phyloP scores from a whole-genome alignment of 179 eudicot genomes.

The Vitellaria paradoxa region DNA sequence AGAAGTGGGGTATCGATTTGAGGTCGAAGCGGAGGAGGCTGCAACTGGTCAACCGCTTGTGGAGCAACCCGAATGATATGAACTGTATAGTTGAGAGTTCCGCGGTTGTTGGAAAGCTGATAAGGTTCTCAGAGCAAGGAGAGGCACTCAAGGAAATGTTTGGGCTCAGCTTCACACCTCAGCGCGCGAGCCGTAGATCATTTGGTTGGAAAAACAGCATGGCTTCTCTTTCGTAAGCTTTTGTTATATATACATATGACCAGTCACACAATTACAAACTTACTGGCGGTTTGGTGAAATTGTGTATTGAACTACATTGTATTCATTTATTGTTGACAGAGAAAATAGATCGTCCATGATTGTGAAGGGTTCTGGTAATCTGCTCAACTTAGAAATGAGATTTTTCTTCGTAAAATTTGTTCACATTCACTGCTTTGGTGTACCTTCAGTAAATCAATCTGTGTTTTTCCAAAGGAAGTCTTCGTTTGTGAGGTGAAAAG shows the following conservation, averaged over 20 bases:
- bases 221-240: conserved; percentile 26
- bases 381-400: too few species aligned
- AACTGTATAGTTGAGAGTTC: conserved; percentile 54
- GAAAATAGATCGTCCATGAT: too few species aligned
- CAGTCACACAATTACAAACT: not conserved
- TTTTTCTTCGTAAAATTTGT: too few species aligned
- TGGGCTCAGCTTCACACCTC: conserved; percentile 76
- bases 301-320: too few species aligned
- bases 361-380: too few species aligned
- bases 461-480: too few species aligned
- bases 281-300: too few species aligned
- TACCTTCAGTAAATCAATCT: too few species aligned
- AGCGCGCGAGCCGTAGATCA: conserved; percentile 44
- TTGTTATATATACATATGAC: not conserved
- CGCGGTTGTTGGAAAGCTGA: conserved; percentile 55
- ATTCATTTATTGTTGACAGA: too few species aligned
- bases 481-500: too few species aligned
- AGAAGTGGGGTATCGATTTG: conserved; percentile 55
- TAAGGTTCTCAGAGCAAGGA: conserved; percentile 67
- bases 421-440: too few species aligned
- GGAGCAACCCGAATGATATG: conserved; percentile 52
- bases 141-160: conserved; percentile 70
- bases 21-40: conserved; percentile 62
- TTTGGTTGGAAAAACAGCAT: conserved; percentile 52
- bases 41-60: conserved; percentile 57